A percentile compares a stretch with the other conserved stretches of the same genome.
phyloP scores from a whole-genome alignment of 2,329 filamentous ascomycete species.

The Mycosphaerella arachidis region DNA sequence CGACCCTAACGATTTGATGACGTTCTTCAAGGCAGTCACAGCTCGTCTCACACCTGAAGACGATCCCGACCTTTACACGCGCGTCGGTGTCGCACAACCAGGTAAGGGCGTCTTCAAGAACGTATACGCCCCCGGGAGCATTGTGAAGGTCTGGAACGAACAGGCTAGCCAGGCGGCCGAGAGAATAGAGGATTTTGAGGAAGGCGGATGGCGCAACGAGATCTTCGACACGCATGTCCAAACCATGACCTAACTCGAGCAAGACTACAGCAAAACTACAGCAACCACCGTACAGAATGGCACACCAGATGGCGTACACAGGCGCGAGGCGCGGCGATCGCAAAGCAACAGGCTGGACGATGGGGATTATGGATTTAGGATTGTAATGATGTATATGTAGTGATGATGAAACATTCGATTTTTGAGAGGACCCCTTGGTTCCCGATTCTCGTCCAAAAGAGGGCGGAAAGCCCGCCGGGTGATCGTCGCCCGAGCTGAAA shows the following conservation, averaged over 20 bases:
- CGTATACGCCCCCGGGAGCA: constrained; percentile 81
- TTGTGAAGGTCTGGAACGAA: constrained; percentile 85
- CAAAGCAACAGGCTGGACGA: neutral
- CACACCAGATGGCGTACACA: neutral
- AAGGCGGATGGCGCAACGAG: constrained; percentile 74
- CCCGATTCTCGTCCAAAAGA: neutral
- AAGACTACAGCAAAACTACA: neutral
- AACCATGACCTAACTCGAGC: constrained; percentile 18
- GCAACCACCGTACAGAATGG: neutral
- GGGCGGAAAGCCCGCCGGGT: neutral
- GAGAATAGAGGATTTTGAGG: constrained; percentile 67
- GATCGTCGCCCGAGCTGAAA: too few relatives aligned
- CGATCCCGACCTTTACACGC: constrained; percentile 70
- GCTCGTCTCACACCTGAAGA: constrained; percentile 67
- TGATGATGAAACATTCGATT: neutral
- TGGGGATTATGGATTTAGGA: neutral
- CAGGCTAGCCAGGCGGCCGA: constrained; percentile 68
- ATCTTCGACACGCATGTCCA: constrained; percentile 58
- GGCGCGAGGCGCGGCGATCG: neutral
- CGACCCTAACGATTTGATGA: constrained; percentile 71
- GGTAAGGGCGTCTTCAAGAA: constrained; percentile 68
- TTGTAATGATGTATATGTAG: neutral
- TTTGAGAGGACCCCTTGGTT: neutral
- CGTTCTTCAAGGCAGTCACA: constrained; percentile 77
- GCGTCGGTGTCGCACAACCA: constrained; percentile 64